These are phyloP conservation scores for Agapanthus africanus DNA, from an alignment of 106 monocot species.

Conservation along the genomic window DNA sequence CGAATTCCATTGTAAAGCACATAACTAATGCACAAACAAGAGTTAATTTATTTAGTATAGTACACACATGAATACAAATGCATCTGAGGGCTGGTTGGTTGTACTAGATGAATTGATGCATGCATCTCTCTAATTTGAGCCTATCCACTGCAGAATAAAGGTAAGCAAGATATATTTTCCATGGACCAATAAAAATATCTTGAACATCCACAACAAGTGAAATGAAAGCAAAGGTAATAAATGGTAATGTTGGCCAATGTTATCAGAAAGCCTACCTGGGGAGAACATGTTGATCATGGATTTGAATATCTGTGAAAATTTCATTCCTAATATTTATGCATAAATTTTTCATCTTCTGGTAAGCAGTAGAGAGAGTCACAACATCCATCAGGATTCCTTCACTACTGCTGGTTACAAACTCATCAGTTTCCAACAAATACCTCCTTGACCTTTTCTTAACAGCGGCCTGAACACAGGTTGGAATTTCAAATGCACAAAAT, in stretches of 20 bases:
- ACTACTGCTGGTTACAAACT: constrained; percentile 46
- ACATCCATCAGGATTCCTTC: constrained; percentile 50
- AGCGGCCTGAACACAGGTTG: constrained; percentile 52
- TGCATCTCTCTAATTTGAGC: too few species aligned
- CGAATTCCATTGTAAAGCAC: neutral
- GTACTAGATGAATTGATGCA: neutral
- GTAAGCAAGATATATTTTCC: too few species aligned
- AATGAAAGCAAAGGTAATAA: too few species aligned
- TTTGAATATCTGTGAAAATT: constrained; percentile 92
- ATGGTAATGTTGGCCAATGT: too few species aligned
- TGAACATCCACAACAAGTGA: too few species aligned
- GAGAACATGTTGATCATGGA: constrained; percentile 78
- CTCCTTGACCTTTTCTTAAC: constrained; percentile 82
- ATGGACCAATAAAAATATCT: too few species aligned
- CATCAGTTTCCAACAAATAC: constrained; percentile 84
- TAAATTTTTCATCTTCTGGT: constrained; percentile 74
- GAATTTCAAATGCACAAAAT: neutral
- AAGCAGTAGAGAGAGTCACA: constrained; percentile 54
- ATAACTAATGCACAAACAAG: neutral
- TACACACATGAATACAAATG: neutral
- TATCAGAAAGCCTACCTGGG: constrained; percentile 65
- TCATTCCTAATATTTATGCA: constrained; percentile 85
- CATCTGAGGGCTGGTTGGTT: neutral
- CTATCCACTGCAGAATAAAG: too few species aligned
- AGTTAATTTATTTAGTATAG: neutral